Conservation (phyloP, 2,329 filamentous ascomycete genomes). For the Fusarium verticillioides region DNA sequence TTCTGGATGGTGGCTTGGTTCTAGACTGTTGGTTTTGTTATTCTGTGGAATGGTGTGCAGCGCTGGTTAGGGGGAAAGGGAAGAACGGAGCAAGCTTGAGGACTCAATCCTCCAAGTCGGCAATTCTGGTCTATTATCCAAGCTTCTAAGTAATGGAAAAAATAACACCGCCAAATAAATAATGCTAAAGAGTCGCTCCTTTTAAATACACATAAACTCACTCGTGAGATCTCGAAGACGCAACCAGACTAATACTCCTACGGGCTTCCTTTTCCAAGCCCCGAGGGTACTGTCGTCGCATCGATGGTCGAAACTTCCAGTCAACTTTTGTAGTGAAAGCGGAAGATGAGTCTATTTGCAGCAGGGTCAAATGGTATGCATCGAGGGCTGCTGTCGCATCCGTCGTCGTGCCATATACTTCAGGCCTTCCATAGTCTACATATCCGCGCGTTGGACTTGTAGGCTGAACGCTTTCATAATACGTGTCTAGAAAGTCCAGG, state of each 20-base stretch:
- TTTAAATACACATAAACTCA: neutral
- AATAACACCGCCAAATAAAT: fast-evolving
- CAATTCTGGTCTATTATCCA: neutral
- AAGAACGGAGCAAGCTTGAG: neutral
- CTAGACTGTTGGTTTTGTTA: neutral
- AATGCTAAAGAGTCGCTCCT: neutral
- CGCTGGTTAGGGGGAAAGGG: neutral
- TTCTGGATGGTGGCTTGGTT: neutral
- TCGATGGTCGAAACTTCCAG: neutral
- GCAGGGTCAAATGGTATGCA: neutral
- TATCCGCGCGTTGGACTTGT: neutral
- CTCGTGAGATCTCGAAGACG: neutral
- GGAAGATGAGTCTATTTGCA: neutral
- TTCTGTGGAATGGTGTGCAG: fast-evolving
- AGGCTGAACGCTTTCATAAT: neutral
- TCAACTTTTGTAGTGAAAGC: neutral
- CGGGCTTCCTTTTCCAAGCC: neutral
- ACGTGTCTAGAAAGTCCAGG: neutral
- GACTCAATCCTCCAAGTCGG: neutral
- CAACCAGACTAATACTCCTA: neutral
- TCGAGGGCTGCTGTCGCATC: neutral
- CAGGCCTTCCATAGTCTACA: neutral
- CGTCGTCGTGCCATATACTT: fast-evolving
- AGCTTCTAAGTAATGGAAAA: neutral
- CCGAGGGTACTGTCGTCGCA: neutral